A percentile compares a stretch with the other conserved stretches of the same genome.
Evolutionary conservation across 2,329 filamentous ascomycete genomes (phyloP).

Genomic region (Lasiodiplodia gonubiensis): DNA sequence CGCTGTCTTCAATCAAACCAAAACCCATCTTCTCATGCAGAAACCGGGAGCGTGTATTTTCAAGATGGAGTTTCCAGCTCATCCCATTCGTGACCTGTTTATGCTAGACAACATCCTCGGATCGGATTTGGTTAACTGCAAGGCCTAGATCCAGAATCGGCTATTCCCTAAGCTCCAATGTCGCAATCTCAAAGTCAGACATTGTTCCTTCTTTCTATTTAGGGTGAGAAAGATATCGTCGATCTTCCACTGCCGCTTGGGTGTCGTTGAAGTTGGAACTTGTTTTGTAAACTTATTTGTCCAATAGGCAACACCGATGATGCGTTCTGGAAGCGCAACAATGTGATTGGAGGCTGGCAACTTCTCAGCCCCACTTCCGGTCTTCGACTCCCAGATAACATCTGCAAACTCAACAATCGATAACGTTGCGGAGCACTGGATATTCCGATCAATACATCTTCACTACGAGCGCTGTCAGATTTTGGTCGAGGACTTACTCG

Average conservation of each 20-base stretch:
- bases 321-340: too few species aligned
- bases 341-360: neutral
- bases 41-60: neutral
- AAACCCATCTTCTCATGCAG: neutral
- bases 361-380: too few species aligned
- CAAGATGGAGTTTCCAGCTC: slow-evolving; percentile 34
- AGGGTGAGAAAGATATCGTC: too few species aligned
- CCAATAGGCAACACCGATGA: neutral
- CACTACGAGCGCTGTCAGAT: too few species aligned
- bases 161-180: slow-evolving; percentile 38
- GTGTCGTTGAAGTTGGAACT: too few species aligned
- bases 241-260: too few species aligned
- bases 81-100: slow-evolving; percentile 32
- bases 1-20: neutral
- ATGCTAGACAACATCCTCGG: slow-evolving; percentile 35
- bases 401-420: too few species aligned
- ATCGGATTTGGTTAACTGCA: slow-evolving; percentile 38
- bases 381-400: too few species aligned
- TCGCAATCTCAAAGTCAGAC: slow-evolving; percentile 42
- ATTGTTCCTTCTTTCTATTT: slow-evolving; percentile 26
- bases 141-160: slow-evolving; percentile 36
- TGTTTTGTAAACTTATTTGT: too few species aligned
- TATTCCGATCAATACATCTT: too few species aligned
- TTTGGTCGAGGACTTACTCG: too few species aligned
- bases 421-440: too few species aligned